Percentiles rank a stretch among this genome's conserved stretches.
Evolutionary conservation across 1,139 yeast genomes (phyloP).

Genomic region (Hyphopichia wangnamkhiaoensis): DNA sequence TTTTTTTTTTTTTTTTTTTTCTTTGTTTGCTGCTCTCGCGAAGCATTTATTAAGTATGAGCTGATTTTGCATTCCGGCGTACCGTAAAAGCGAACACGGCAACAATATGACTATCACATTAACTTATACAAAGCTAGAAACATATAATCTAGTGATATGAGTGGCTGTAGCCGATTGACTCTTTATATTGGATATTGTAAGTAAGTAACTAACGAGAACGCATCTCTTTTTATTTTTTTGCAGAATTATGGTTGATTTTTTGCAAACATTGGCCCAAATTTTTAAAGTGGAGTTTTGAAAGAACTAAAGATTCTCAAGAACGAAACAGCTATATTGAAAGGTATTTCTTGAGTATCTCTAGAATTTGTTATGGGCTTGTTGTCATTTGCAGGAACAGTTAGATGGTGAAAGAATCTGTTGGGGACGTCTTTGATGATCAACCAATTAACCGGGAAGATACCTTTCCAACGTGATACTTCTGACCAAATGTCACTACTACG

Average conservation of each 20-base stretch:
- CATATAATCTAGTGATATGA: no score
- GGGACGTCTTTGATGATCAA: slow-evolving; percentile 50
- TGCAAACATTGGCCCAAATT: no score
- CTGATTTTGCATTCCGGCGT: slow-evolving; percentile 1
- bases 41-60: no score
- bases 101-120: no score
- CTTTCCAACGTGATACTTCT: slow-evolving; percentile 51
- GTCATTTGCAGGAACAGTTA: slow-evolving; percentile 46
- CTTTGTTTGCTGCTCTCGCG: slow-evolving; percentile 2
- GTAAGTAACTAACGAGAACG: no score
- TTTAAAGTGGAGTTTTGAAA: no score
- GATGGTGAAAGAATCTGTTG: slow-evolving; percentile 45
- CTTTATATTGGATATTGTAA: no score
- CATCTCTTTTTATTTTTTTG: no score
- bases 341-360: slow-evolving; percentile 61
- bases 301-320: slow-evolving; percentile 47
- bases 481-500: slow-evolving; percentile 48
- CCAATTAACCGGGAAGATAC: slow-evolving; percentile 57
- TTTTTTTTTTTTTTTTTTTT: not conserved
- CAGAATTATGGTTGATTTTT: no score
- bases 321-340: slow-evolving; percentile 45
- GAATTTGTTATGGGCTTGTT: slow-evolving; percentile 56
- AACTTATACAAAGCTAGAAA: no score
- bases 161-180: slow-evolving; percentile 4
- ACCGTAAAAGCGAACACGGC: no score